phyloP scores from a whole-genome alignment of 1,284 basidiomycete species.

The Cryptococcus amylolentus region DNA sequence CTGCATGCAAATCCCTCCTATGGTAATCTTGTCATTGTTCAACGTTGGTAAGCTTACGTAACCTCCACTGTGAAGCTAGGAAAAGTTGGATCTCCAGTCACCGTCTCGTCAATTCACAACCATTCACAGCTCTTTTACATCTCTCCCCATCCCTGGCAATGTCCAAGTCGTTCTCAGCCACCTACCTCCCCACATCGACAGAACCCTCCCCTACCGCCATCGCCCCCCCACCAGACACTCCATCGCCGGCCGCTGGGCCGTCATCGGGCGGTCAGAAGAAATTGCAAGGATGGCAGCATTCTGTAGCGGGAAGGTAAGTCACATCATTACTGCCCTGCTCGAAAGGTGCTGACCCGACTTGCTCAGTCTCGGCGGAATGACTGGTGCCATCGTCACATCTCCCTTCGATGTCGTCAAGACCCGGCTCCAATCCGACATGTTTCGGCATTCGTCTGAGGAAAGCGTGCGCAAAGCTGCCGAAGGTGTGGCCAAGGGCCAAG shows the following conservation, averaged over 20 bases:
- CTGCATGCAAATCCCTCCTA: too few relatives aligned
- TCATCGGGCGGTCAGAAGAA: slow-evolving; percentile 34
- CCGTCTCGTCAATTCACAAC: background rate
- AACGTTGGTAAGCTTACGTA: too few relatives aligned
- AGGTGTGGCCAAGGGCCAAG: background rate
- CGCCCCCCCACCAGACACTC: too few relatives aligned
- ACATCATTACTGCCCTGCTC: slow-evolving; percentile 18
- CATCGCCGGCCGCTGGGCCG: too few relatives aligned
- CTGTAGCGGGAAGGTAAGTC: slow-evolving; percentile 77
- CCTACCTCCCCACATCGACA: background rate
- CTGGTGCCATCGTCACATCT: slow-evolving; percentile 92
- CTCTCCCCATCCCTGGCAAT: background rate
- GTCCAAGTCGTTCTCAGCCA: background rate
- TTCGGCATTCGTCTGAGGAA: slow-evolving; percentile 53
- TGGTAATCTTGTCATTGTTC: too few relatives aligned
- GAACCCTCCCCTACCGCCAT: too few relatives aligned
- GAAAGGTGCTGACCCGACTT: slow-evolving; percentile 4
- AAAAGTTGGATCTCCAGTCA: background rate
- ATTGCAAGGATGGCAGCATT: slow-evolving; percentile 78
- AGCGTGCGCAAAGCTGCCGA: slow-evolving; percentile 15
- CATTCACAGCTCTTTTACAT: background rate
- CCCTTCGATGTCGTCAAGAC: slow-evolving; percentile 99
- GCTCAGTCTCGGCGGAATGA: slow-evolving; percentile 87
- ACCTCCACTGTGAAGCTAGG: background rate
- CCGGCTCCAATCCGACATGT: slow-evolving; percentile 86